Percentiles rank a stretch among this genome's conserved stretches.
Conservation (phyloP, 345 rosid genomes). For the Brassica juncea region DNA sequence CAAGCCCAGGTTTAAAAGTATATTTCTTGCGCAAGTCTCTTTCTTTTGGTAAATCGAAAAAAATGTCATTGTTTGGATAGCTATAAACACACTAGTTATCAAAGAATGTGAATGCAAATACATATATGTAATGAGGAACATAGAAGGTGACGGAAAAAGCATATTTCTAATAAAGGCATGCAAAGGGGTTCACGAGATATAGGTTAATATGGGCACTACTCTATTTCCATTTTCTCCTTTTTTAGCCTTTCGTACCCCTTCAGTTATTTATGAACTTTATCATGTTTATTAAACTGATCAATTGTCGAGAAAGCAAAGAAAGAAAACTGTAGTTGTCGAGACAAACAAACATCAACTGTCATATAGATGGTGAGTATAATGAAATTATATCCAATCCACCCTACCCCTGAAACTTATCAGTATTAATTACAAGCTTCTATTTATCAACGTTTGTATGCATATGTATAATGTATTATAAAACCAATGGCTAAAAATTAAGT, state of each 20-base stretch:
- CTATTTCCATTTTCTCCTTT: conserved; percentile 8
- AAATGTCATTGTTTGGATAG: conserved; percentile 1
- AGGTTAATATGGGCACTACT: conserved; percentile 35
- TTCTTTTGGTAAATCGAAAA: background rate
- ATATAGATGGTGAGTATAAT: background rate
- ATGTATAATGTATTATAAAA: background rate
- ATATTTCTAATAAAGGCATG: conserved; percentile 42
- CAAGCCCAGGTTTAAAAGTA: background rate
- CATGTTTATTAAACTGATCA: background rate
- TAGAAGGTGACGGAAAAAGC: conserved; percentile 42
- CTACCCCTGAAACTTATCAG: background rate
- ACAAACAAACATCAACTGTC: background rate
- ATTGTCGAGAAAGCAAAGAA: background rate
- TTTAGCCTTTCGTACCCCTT: conserved; percentile 9
- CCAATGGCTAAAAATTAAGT: background rate
- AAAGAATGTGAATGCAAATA: conserved; percentile 14
- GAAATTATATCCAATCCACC: background rate
- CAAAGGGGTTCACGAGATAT: conserved; percentile 44
- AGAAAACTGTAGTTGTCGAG: background rate
- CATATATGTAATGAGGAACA: conserved; percentile 16
- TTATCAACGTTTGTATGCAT: conserved; percentile 5
- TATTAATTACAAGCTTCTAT: background rate
- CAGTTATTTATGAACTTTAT: conserved; percentile 5
- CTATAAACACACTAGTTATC: background rate
- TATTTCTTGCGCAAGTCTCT: background rate